These are phyloP conservation scores for Euryodendron excelsum DNA, from an alignment of 148 eudicot species.

Conservation along the genomic window DNA sequence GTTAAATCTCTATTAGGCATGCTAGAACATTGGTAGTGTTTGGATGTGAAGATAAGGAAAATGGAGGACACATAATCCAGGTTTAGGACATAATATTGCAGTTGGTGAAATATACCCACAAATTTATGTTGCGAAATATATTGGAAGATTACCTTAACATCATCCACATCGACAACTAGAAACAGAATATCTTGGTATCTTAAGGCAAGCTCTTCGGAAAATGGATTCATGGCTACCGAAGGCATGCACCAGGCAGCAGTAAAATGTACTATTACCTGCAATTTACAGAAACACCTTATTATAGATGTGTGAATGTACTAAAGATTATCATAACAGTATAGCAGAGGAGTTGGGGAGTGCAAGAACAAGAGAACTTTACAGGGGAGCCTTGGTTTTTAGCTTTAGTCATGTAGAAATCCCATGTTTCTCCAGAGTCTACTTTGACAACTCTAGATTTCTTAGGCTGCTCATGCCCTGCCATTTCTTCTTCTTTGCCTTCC, in stretches of 20 bases:
- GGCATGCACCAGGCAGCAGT: conserved; percentile 35
- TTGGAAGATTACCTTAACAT: conserved; percentile 24
- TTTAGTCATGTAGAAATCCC: conserved; percentile 26
- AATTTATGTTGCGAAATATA: not conserved
- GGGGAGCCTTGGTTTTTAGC: conserved; percentile 21
- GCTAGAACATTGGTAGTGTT: too few species aligned
- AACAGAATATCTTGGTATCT: conserved; percentile 22
- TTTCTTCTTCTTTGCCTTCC: not conserved
- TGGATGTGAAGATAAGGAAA: not conserved
- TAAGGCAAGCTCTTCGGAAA: conserved; percentile 28
- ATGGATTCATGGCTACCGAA: conserved; percentile 31
- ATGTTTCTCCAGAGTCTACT: conserved; percentile 26
- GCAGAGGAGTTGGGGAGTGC: not conserved
- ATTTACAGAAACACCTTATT: not conserved
- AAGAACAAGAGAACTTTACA: conserved; percentile 18
- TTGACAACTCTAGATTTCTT: conserved; percentile 26
- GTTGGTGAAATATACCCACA: not conserved
- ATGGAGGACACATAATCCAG: too few species aligned
- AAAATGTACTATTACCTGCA: conserved; percentile 32
- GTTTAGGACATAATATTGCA: not conserved
- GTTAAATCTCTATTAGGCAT: too few species aligned
- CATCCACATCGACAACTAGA: conserved; percentile 34
- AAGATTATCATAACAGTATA: too few species aligned
- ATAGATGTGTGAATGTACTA: too few species aligned
- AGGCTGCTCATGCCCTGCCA: conserved; percentile 17